Evolutionary conservation across 164 flowering plant species (phyloP).

Genomic region (Aristolochia contorta): DNA sequence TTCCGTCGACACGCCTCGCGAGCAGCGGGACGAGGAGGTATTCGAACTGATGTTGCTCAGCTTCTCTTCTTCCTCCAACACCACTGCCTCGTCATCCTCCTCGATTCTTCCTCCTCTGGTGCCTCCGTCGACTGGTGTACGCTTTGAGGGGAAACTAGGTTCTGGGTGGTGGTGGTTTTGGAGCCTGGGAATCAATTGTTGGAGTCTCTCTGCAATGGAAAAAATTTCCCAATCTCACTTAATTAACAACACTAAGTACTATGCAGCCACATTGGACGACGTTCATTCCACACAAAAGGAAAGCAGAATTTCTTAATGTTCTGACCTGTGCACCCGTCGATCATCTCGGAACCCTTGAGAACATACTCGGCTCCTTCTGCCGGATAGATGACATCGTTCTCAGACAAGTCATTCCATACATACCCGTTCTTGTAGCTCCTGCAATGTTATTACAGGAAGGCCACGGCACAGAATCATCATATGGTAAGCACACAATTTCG

Average conservation of each 20-base stretch:
- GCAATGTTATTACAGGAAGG: background rate
- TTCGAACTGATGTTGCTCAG: slow-evolving; percentile 31
- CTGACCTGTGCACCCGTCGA: slow-evolving; percentile 24
- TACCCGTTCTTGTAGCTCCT: slow-evolving; percentile 93
- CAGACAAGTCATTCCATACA: slow-evolving; percentile 83
- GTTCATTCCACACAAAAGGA: too few relatives aligned
- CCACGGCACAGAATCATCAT: too few relatives aligned
- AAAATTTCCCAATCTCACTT: too few relatives aligned
- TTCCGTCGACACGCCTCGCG: slow-evolving; percentile 58
- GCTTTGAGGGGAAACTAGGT: slow-evolving; percentile 12
- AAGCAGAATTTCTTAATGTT: background rate
- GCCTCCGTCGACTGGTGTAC: slow-evolving; percentile 7
- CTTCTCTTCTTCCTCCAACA: slow-evolving; percentile 30
- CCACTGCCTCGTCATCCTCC: slow-evolving; percentile 13
- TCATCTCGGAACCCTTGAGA: slow-evolving; percentile 78
- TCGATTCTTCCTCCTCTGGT: too few relatives aligned
- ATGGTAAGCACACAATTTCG: too few relatives aligned
- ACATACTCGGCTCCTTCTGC: slow-evolving; percentile 64
- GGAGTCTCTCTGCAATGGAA: slow-evolving; percentile 28
- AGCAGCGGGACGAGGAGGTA: slow-evolving; percentile 37
- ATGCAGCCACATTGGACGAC: too few relatives aligned
- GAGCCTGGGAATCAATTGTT: slow-evolving; percentile 27
- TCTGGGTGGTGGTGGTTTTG: slow-evolving; percentile 23
- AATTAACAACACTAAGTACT: too few relatives aligned
- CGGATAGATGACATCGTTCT: slow-evolving; percentile 58